Evolutionary conservation across 208 protist species (phyloP).

Genomic region (Leptomonas pyrrhocoris): DNA sequence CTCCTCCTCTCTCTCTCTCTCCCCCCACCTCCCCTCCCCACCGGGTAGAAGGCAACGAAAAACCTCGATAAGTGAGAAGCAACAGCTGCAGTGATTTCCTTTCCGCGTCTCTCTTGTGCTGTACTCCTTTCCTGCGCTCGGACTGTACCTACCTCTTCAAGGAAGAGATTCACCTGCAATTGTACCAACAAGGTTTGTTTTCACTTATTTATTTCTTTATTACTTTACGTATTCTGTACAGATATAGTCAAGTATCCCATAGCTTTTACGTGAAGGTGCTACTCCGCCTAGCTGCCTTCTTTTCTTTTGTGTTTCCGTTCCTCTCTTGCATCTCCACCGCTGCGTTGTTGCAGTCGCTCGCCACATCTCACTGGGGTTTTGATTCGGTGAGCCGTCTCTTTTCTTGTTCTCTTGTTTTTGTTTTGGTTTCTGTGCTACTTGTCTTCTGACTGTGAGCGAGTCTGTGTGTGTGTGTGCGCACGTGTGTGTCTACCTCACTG

Average conservation of each 20-base stretch:
- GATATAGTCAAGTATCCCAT: not conserved
- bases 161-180: too few relatives aligned
- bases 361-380: too few relatives aligned
- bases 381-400: too few relatives aligned
- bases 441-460: not conserved
- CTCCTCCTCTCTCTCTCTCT: too few relatives aligned
- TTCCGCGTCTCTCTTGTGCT: not conserved
- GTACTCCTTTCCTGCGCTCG: not conserved
- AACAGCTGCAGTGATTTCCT: slow-evolving; percentile 17
- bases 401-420: not conserved
- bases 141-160: not conserved
- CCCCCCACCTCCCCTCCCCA: not conserved
- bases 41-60: too few relatives aligned
- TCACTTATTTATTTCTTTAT: not conserved
- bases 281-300: slow-evolving; percentile 3
- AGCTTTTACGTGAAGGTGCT: not conserved
- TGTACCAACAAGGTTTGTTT: not conserved
- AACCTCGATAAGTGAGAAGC: too few relatives aligned
- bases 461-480: too few relatives aligned
- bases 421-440: not conserved
- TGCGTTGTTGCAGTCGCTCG: too few relatives aligned
- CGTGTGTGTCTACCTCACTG: not conserved
- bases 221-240: slow-evolving; percentile 4
- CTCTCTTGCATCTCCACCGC: too few relatives aligned
- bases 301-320: slow-evolving; percentile 11